Evolutionary conservation across 371 early-diverging fungal genomes (phyloP), one percentile per base, ranked within the genome.

Genomic region (Haplosporangium sp.): DNA sequence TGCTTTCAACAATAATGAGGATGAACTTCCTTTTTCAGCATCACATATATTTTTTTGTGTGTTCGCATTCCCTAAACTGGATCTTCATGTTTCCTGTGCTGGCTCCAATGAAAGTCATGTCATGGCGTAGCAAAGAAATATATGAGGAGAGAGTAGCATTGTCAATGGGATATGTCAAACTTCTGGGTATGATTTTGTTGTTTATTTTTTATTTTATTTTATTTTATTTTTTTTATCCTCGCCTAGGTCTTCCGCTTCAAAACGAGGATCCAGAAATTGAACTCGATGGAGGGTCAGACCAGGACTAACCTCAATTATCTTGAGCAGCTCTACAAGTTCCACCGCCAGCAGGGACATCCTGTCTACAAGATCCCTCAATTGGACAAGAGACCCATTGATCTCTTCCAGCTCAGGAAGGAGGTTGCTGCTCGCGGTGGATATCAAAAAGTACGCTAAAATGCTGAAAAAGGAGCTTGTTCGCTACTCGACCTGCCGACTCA

Each of bases 201-300:
- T 29, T 29, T 29, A 29, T 29, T 29, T 29, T 29, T 29, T 29
- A 29, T 29, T 29, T 29, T 42, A 21, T 37, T 18, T 51, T 61
- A 50, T 41, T 51, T 61, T 52, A 6, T 29, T 52, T 43, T 16
- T 47, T 16, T 40, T 43, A 40, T 5, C 40, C 43, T 59, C 52
- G 36, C 20, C 29, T 86, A 97, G 96, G 84, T 79, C 23, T 98
- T 98, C 81, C 89, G 92, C 62, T 97, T 98, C 83, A 85, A 87
- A 52, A 95, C 98, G 29, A 88, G 98, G 41, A 87, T 93, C 29
- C 97, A 97, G 82, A 91, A 91, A 74, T 87, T 98, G 36, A 97
- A 95, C 82, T 89, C 91, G 36, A 93, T 98, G 87, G 96, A 96
- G 62, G 98, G 97, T 37, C 88, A 90, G 70, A 94, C 95, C 7